Evolutionary conservation across 2,329 filamentous ascomycete genomes (phyloP), one percentile per base, ranked within the genome.

Genomic region (Sarocladium kiliense): DNA sequence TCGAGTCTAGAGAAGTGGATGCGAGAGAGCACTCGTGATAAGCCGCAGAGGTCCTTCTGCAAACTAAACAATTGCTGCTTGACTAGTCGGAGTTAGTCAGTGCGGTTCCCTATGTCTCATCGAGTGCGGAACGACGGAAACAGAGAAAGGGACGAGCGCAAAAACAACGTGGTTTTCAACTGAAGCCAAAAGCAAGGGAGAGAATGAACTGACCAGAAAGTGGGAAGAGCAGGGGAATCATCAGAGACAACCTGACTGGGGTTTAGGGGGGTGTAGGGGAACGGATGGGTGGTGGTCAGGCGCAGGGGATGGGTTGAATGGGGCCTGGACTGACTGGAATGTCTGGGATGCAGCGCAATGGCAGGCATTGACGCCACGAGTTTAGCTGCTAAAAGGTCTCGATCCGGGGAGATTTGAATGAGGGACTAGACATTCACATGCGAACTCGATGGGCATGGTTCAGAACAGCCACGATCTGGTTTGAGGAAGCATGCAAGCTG

Each of bases 291-390:
- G 19, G 19, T 21, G 39, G 18, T 21, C 7, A 21, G 14, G 39
- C 19, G 39, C 9, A 21, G 12, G 18, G 18, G 18, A 9, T 6
- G 39, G 18, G 19, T 23, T 4, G 18, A 44, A 7, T 3, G 39
- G 44, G 44, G 25, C 25, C 21, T 21, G 25, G 19, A 47, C 44
- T 47, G 19, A 47, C 44, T 47, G 23, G 44, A 47, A 30, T 47
- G 44, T 47, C 44, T 47, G 9, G 23, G 44, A 27, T 47, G 23
- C 10, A 23, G 19, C 27, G 9, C 14, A 27, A 9, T 14, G 18
- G 14, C 44, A 5, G 44, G 44, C 44, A 30, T 47, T 47, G 44
- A 30, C 44, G 44, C 44, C 44, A 47, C 44, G 25, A 47, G 25
- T 4, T 30, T 21, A 44, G 18, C 14, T 14, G 39, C 10, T 21